These are phyloP conservation scores for Fusarium dimerum DNA, from an alignment of 2,329 filamentous ascomycete species.

Conservation along the genomic window DNA sequence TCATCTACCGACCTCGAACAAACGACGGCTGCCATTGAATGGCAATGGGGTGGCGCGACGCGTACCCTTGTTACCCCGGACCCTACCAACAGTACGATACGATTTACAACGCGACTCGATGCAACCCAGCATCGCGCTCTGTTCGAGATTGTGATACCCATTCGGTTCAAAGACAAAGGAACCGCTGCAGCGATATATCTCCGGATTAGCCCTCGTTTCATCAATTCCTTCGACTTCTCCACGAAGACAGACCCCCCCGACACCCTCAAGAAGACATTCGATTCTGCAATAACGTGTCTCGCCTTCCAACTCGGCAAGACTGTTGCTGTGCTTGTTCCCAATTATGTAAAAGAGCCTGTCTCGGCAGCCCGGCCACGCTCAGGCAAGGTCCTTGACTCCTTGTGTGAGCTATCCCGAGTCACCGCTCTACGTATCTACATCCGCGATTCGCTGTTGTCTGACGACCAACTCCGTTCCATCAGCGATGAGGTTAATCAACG, in stretches of 20 bases:
- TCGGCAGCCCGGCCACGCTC: background rate
- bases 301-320: background rate
- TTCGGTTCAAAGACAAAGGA: slow-evolving; percentile 7
- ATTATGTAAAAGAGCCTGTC: background rate
- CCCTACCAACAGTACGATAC: slow-evolving; percentile 2
- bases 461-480: background rate
- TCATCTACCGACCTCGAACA: slow-evolving; percentile 1
- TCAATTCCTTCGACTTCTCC: slow-evolving; percentile 1
- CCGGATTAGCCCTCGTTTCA: slow-evolving; percentile 1
- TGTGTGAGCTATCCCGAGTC: background rate
- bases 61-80: slow-evolving; percentile 1
- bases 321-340: background rate
- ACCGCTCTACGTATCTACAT: background rate
- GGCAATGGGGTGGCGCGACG: slow-evolving; percentile 2
- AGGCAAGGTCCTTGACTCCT: background rate
- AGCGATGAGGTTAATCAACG: background rate
- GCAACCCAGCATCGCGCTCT: background rate
- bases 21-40: slow-evolving; percentile 5
- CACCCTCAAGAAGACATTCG: background rate
- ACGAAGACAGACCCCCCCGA: background rate
- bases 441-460: background rate
- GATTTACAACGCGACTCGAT: background rate
- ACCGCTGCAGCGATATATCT: slow-evolving; percentile 6
- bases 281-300: background rate
- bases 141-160: slow-evolving; percentile 8